Conservation (phyloP, 2,329 filamentous ascomycete species). For the Colletotrichum sp. region DNA sequence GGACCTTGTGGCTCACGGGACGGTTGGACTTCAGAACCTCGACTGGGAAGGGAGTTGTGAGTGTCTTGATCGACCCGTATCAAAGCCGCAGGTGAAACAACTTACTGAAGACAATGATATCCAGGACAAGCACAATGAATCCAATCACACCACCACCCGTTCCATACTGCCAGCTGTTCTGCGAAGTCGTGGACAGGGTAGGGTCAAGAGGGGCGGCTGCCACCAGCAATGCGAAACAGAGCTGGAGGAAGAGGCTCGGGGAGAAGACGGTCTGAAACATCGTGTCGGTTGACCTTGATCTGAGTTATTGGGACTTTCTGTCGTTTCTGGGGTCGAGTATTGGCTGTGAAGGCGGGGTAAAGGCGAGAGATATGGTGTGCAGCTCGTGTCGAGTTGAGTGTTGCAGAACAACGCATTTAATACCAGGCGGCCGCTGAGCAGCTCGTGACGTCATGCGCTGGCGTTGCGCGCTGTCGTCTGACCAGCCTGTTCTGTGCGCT, state of each 20-base stretch:
- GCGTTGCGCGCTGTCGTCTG: neutral
- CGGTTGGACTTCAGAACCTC: slow-evolving; percentile 70
- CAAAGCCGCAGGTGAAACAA: slow-evolving; percentile 8
- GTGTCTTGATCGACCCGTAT: neutral
- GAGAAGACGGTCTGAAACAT: slow-evolving; percentile 26
- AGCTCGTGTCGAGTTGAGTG: neutral
- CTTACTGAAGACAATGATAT: slow-evolving; percentile 68
- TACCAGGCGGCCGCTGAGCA: neutral
- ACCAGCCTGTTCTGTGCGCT: neutral
- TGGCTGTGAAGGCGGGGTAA: neutral
- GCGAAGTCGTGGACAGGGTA: slow-evolving; percentile 40
- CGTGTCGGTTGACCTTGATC: neutral
- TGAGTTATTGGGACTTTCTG: neutral
- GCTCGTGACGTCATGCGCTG: neutral
- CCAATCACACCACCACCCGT: slow-evolving; percentile 66
- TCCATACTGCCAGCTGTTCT: slow-evolving; percentile 61
- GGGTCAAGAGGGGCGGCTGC: slow-evolving; percentile 56
- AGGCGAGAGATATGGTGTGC: neutral
- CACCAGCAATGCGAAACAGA: slow-evolving; percentile 54
- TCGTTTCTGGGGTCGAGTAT: neutral
- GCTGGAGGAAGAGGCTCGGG: slow-evolving; percentile 52
- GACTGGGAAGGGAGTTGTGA: slow-evolving; percentile 42
- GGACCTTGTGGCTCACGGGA: slow-evolving; percentile 59
- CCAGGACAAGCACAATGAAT: slow-evolving; percentile 65
- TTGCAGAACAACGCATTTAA: neutral